These are phyloP conservation scores for Pittosporum tobira DNA, from an alignment of 129 eudicot species.

Conservation along the genomic window DNA sequence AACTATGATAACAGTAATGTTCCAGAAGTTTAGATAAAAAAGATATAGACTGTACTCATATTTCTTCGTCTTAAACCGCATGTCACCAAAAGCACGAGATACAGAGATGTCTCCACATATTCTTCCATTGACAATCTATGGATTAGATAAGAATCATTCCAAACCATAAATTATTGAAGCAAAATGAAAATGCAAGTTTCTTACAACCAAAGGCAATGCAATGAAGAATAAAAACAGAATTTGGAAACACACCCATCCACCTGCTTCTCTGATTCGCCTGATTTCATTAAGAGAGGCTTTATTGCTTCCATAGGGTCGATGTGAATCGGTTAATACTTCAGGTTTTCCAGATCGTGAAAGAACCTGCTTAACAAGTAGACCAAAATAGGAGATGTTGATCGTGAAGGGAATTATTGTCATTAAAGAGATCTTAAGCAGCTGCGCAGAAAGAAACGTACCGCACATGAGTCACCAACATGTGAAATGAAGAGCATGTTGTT, in stretches of 20 bases:
- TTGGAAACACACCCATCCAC: conserved; percentile 91
- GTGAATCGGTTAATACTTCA: conserved; percentile 73
- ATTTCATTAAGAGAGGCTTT: conserved; percentile 78
- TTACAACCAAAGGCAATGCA: conserved; percentile 3
- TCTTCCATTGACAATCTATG: conserved; percentile 84
- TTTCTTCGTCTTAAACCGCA: conserved; percentile 88
- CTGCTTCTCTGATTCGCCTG: conserved; percentile 82
- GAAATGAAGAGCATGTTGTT: conserved; percentile 59
- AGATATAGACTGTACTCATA: conserved; percentile 45
- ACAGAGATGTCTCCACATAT: conserved; percentile 96
- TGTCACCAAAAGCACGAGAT: conserved; percentile 98
- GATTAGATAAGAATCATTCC: conserved; percentile 8
- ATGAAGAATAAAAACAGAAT: conserved; percentile 5
- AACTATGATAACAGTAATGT: background rate
- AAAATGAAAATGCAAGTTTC: background rate
- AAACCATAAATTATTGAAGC: background rate
- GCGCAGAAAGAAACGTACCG: conserved; percentile 32
- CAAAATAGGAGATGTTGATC: background rate
- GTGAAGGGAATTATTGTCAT: background rate
- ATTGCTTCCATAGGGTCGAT: conserved; percentile 86
- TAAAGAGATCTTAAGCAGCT: background rate
- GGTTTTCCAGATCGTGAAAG: conserved; percentile 87
- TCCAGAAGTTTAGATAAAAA: conserved; percentile 8
- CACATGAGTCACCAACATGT: conserved; percentile 90
- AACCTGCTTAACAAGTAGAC: conserved; percentile 37